Conservation (phyloP, 2,329 filamentous ascomycete genomes). For the Allantophomopsis lycopodina region DNA sequence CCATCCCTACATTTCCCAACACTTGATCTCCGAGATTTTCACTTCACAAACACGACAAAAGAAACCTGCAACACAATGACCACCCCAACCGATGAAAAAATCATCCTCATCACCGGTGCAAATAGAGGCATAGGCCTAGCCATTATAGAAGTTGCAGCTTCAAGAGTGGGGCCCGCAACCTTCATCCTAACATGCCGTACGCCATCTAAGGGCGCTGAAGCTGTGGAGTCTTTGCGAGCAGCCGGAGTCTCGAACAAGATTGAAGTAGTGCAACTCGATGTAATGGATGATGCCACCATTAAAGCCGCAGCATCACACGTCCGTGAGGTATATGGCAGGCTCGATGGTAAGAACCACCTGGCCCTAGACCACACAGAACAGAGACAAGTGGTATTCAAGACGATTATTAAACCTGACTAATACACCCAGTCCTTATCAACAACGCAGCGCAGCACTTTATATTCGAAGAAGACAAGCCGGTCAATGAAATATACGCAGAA, state of each 20-base stretch:
- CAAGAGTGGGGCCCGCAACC: background rate
- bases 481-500: slow-evolving; percentile 14
- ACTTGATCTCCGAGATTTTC: too few relatives aligned
- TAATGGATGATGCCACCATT: background rate
- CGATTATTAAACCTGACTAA: background rate
- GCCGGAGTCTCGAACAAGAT: background rate
- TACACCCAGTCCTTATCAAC: slow-evolving; percentile 21
- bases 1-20: too few relatives aligned
- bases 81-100: background rate
- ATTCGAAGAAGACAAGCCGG: too few relatives aligned
- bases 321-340: background rate
- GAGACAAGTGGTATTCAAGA: too few relatives aligned
- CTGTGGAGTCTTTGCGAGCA: background rate
- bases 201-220: background rate
- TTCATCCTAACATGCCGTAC: background rate
- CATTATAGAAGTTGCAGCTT: background rate
- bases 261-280: background rate
- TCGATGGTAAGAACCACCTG: background rate
- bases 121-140: background rate
- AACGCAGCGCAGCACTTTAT: slow-evolving; percentile 16
- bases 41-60: too few relatives aligned
- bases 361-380: too few relatives aligned
- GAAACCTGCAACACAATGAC: too few relatives aligned
- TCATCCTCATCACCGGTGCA: background rate
- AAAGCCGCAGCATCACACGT: background rate